These are phyloP conservation scores for Tephrocybe sp. DNA, from an alignment of 768 basidiomycete genomes.

Conservation along the genomic window DNA sequence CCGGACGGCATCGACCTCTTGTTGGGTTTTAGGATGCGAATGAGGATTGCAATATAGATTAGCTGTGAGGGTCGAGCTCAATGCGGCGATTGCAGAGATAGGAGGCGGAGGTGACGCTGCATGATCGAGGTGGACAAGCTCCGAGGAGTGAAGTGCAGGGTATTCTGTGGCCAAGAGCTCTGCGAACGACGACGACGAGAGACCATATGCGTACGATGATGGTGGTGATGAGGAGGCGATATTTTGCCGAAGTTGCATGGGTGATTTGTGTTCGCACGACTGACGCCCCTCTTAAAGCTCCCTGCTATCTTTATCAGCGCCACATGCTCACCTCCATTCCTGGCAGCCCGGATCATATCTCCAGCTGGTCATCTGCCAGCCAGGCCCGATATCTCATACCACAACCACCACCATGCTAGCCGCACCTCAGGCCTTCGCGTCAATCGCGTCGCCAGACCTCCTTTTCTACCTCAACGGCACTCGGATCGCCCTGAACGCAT, in stretches of 20 bases:
- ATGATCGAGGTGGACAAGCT: constrained; percentile 17
- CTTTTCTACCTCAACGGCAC: constrained; percentile 19
- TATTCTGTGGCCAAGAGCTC: constrained; percentile 13
- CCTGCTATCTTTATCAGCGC: background rate
- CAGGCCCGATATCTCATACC: background rate
- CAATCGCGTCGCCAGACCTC: constrained; percentile 8
- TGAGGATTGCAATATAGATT: constrained; percentile 14
- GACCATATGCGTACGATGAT: constrained; percentile 7
- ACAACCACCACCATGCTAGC: background rate
- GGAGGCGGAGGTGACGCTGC: constrained; percentile 17
- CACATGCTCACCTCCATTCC: background rate
- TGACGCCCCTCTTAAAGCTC: background rate
- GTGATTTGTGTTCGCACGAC: background rate
- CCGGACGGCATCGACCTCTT: constrained; percentile 9
- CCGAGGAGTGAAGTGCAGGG: constrained; percentile 9
- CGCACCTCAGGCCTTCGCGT: background rate
- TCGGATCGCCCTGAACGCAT: constrained; percentile 13
- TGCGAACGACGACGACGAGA: constrained; percentile 6
- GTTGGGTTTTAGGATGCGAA: constrained; percentile 12
- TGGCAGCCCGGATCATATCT: background rate
- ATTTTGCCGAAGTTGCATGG: constrained; percentile 1
- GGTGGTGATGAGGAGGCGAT: constrained; percentile 7
- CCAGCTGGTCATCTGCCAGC: background rate
- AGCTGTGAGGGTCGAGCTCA: constrained; percentile 4
- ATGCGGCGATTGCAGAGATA: constrained; percentile 9